These are phyloP conservation scores for Hortaea werneckii DNA, from an alignment of 2,329 filamentous ascomycete species.

Conservation along the genomic window DNA sequence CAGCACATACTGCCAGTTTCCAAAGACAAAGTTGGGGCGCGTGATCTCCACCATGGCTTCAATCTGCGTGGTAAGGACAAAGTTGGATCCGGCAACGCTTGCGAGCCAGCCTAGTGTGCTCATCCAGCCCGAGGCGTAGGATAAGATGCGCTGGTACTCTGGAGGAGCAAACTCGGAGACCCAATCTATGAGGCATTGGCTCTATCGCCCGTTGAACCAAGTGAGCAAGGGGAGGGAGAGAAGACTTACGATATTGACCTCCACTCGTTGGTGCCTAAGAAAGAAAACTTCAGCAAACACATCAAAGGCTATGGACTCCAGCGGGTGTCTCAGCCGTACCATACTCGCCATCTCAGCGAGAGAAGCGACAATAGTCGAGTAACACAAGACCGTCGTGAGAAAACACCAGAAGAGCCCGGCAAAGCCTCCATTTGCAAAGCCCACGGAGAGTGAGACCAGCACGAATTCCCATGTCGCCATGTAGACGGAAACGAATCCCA, in stretches of 20 bases:
- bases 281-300: neutral
- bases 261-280: constrained; percentile 8
- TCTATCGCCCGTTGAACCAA: neutral
- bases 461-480: constrained; percentile 27
- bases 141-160: constrained; percentile 18
- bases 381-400: constrained; percentile 19
- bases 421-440: constrained; percentile 24
- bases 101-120: constrained; percentile 28
- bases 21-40: neutral
- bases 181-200: constrained; percentile 17
- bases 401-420: constrained; percentile 25
- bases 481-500: constrained; percentile 24
- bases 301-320: too few relatives aligned
- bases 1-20: constrained; percentile 2
- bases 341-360: constrained; percentile 26
- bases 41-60: constrained; percentile 28
- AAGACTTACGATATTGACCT: constrained; percentile 17
- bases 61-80: constrained; percentile 28
- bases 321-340: constrained; percentile 11
- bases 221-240: neutral
- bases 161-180: constrained; percentile 25
- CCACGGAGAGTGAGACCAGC: constrained; percentile 18
- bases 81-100: constrained; percentile 24
- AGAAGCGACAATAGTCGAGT: constrained; percentile 18
- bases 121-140: constrained; percentile 24